These are phyloP conservation scores for Daldinia sp. DNA, from an alignment of 2,329 filamentous ascomycete species.

Conservation along the genomic window DNA sequence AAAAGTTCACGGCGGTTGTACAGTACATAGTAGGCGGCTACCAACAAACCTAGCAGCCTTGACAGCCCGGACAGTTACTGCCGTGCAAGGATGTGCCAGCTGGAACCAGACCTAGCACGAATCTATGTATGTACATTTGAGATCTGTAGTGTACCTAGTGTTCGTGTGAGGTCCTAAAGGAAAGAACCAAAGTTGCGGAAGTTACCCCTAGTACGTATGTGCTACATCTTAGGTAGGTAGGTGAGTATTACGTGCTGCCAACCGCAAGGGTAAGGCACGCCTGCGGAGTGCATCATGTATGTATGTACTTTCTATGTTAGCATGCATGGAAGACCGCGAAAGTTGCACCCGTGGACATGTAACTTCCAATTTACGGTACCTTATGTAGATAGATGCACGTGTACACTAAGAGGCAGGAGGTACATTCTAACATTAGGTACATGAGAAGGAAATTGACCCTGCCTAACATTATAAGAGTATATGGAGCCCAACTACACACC, in stretches of 20 bases:
- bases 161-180: neutral
- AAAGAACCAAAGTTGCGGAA: neutral
- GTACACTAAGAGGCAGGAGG: too few relatives aligned
- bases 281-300: neutral
- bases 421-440: too few relatives aligned
- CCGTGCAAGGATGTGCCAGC: conserved; percentile 6
- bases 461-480: too few relatives aligned
- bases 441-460: too few relatives aligned
- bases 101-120: conserved; percentile 20
- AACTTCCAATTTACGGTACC: neutral
- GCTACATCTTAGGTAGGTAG: neutral
- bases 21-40: too few relatives aligned
- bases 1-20: conserved; percentile 15
- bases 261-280: neutral
- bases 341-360: neutral
- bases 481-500: too few relatives aligned
- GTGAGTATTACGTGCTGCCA: neutral
- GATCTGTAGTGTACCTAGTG: neutral
- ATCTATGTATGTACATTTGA: neutral
- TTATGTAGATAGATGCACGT: neutral
- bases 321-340: neutral
- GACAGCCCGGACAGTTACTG: neutral
- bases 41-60: conserved; percentile 6
- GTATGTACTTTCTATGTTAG: neutral
- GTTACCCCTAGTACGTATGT: neutral